A percentile compares a stretch with the other conserved stretches of the same genome.
Conservation (phyloP, 352 stramenopile genomes). For the Lagenidium giganteum region DNA sequence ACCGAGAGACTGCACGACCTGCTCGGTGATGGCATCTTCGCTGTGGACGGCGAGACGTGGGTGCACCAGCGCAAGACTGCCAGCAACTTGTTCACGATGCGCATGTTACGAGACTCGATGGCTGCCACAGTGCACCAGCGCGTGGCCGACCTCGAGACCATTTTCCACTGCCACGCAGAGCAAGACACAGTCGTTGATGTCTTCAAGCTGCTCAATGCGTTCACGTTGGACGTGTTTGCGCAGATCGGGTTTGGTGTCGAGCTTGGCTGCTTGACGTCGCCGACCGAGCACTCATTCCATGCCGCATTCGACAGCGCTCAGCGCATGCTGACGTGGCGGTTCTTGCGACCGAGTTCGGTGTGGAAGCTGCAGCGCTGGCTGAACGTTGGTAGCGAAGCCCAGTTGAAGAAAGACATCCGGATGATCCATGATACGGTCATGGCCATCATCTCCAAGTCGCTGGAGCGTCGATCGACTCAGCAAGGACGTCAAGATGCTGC, state of each 20-base stretch:
- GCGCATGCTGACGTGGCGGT: constrained; percentile 19
- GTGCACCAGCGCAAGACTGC: constrained; percentile 46
- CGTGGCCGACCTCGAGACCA: constrained; percentile 17
- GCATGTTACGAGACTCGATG: constrained; percentile 37
- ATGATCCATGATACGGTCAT: constrained; percentile 40
- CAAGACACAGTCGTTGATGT: constrained; percentile 20
- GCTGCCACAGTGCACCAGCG: constrained; percentile 29
- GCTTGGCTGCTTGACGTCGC: constrained; percentile 28
- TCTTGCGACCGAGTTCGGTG: constrained; percentile 30
- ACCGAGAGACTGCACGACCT: constrained; percentile 28
- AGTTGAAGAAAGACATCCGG: constrained; percentile 24
- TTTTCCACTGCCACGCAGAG: not conserved
- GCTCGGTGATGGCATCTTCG: constrained; percentile 52
- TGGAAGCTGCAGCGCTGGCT: constrained; percentile 41
- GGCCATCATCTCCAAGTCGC: constrained; percentile 31
- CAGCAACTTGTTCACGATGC: constrained; percentile 44
- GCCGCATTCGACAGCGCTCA: constrained; percentile 37
- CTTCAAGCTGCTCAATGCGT: constrained; percentile 32
- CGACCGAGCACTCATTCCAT: constrained; percentile 45
- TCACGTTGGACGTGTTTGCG: constrained; percentile 46
- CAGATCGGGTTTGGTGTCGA: constrained; percentile 52
- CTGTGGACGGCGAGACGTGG: constrained; percentile 39
- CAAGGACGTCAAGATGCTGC: constrained; percentile 5
- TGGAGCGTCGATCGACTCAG: constrained; percentile 8
- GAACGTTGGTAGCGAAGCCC: constrained; percentile 20